Evolutionary conservation across 495 filamentous ascomycete species (phyloP).

Genomic region (Sordaria brevicollis): DNA sequence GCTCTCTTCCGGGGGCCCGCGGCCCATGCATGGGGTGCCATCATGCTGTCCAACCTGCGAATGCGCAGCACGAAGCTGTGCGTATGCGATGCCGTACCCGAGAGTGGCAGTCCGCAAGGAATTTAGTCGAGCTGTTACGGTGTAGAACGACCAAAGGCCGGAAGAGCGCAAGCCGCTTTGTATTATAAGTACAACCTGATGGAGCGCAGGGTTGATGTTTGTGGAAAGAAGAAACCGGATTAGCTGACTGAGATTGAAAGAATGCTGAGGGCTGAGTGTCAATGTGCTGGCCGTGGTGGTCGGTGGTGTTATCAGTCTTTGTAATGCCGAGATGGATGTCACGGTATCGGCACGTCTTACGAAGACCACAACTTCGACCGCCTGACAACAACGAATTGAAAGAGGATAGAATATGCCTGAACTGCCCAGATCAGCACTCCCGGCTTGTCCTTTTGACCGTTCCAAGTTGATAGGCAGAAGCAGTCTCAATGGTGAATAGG

Average conservation of each 20-base stretch:
- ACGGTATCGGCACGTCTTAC: neutral
- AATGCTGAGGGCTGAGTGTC: neutral
- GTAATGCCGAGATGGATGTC: neutral
- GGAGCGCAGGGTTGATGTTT: neutral
- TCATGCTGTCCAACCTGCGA: conserved; percentile 1
- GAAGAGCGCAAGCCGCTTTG: neutral
- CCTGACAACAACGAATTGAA: neutral
- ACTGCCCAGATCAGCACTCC: neutral
- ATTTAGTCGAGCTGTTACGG: neutral
- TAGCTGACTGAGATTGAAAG: neutral
- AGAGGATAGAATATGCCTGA: neutral
- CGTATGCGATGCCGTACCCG: neutral
- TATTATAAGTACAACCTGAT: neutral
- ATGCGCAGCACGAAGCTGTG: neutral
- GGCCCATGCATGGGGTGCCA: conserved; percentile 10
- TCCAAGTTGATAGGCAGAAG: neutral
- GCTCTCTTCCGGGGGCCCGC: conserved; percentile 19
- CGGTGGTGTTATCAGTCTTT: neutral
- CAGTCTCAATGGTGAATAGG: neutral
- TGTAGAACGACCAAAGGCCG: neutral
- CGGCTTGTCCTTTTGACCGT: neutral
- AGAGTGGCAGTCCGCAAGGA: neutral
- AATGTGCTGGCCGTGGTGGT: neutral
- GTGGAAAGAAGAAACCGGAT: neutral
- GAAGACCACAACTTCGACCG: neutral